Evolutionary conservation across 208 protist genomes (phyloP), one percentile per base, ranked within the genome.

Genomic region (Plasmodiophora brassicae): DNA sequence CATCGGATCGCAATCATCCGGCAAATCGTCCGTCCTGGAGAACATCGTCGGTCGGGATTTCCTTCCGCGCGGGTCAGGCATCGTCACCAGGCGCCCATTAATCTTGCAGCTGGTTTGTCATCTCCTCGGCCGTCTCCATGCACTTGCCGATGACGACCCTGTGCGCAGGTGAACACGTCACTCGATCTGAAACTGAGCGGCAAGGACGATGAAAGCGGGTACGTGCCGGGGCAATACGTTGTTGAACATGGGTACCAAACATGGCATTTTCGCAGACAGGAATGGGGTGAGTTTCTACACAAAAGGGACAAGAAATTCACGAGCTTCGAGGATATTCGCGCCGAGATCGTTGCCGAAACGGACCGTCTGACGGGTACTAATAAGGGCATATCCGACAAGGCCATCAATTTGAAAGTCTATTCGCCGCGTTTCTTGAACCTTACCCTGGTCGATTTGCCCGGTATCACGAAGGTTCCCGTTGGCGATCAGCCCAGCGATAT

Each of bases 371-470:
- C 96, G 46, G 98, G 98, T n/a, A 92, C 91, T 0, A 96, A 95
- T 22, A 97, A 97, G 87, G 94, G 94, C 45, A 97, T 99, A 39
- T 98, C 96, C 0, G 90, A 96, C 41, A 91, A 94, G 84, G 96
- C 98, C 85, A 99, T 99, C 90, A 96, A 96, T 91, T 94, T 99
- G 0, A 98, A 97, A 84, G 92, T 99, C 44, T 97, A 94, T 92
- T 98, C 95, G 1, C 86, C 88, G 0, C 71, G 60, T 22, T 97
- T 99, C 50, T 92, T 99, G 38, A 98, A 99, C 91, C 94, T 99
- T 0, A 99, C 98, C 28, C 94, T 99, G 1, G 97, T 99, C 1
- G 98, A 99, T 95, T 93, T 99, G 36, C 98, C 98, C 25, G 98
- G 98, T 87, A 93, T 99, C 10, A 99, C 98, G 5, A 99, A 98